Conservation (phyloP, 345 rosid species). For the sweet orange (Citrus sinensis) region DNA sequence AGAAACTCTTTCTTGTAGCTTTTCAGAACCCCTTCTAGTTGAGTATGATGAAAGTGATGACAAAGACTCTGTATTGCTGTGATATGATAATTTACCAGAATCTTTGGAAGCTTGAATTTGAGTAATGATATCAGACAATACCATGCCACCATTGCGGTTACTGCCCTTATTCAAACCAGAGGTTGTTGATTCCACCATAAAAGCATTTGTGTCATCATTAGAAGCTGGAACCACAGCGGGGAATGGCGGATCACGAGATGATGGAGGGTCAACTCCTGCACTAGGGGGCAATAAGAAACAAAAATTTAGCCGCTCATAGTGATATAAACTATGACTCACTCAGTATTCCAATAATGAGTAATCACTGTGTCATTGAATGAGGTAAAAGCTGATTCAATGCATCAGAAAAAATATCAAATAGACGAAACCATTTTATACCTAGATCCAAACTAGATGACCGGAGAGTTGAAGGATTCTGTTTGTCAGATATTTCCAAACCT, state of each 20-base stretch:
- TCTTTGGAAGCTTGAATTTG: conserved; percentile 97
- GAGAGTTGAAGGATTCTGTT: conserved; percentile 71
- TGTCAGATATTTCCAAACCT: conserved; percentile 86
- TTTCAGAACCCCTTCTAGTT: conserved; percentile 66
- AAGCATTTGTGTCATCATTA: conserved; percentile 44
- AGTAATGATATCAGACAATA: conserved; percentile 78
- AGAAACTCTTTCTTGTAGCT: conserved; percentile 60
- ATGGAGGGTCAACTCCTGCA: conserved; percentile 99
- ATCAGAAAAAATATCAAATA: background rate
- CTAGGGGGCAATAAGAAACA: conserved; percentile 64
- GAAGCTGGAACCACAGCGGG: conserved; percentile 80
- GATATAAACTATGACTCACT: conserved; percentile 13
- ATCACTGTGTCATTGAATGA: conserved; percentile 14
- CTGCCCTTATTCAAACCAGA: conserved; percentile 47
- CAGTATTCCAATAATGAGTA: conserved; percentile 10
- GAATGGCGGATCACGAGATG: conserved; percentile 93
- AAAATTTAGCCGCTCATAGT: conserved; percentile 56
- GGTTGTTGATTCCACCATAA: conserved; percentile 52
- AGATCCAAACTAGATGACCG: conserved; percentile 96
- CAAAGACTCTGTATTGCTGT: conserved; percentile 58
- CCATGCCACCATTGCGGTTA: conserved; percentile 80
- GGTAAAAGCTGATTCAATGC: background rate
- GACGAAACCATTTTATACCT: conserved; percentile 61
- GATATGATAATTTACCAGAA: conserved; percentile 63
- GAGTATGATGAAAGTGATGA: conserved; percentile 61